Evolutionary conservation across 75 land plant species (phyloP).

Genomic region (Gnetum montanum): DNA sequence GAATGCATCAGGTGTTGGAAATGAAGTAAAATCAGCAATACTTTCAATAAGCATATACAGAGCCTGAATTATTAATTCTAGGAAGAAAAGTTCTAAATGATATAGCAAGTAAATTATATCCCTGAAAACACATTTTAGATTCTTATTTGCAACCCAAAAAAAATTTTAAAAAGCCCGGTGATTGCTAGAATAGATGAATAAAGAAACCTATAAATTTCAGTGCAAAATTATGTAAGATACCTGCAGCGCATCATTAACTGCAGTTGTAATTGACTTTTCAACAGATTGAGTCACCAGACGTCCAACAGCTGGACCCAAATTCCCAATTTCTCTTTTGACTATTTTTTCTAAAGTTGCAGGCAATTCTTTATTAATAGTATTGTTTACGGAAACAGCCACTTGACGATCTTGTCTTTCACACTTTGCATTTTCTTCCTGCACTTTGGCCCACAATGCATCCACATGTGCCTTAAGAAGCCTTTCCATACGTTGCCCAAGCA

Average conservation of each 20-base stretch:
- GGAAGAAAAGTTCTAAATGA: no score
- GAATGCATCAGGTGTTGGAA: no score
- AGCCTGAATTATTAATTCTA: no score
- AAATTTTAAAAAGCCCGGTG: no score
- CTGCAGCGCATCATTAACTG: conserved; percentile 78
- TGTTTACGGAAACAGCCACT: conserved; percentile 37
- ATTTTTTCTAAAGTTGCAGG: conserved; percentile 63
- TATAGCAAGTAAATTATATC: no score
- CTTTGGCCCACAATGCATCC: conserved; percentile 81
- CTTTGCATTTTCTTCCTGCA: conserved; percentile 80
- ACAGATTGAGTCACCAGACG: conserved; percentile 51
- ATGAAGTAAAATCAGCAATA: no score
- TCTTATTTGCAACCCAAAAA: no score
- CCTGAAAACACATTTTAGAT: no score
- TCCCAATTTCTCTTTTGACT: conserved; percentile 74
- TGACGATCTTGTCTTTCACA: conserved; percentile 68
- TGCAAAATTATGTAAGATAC: neutral
- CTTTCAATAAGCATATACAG: no score
- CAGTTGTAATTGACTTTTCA: conserved; percentile 69
- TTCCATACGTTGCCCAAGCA: conserved; percentile 78
- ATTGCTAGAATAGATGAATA: no score
- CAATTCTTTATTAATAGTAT: conserved; percentile 62
- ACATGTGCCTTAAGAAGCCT: conserved; percentile 66
- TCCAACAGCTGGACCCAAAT: conserved; percentile 62
- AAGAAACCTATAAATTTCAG: no score